Conservation (phyloP, 2,329 filamentous ascomycete species). For the Keithomyces neogunnii region DNA sequence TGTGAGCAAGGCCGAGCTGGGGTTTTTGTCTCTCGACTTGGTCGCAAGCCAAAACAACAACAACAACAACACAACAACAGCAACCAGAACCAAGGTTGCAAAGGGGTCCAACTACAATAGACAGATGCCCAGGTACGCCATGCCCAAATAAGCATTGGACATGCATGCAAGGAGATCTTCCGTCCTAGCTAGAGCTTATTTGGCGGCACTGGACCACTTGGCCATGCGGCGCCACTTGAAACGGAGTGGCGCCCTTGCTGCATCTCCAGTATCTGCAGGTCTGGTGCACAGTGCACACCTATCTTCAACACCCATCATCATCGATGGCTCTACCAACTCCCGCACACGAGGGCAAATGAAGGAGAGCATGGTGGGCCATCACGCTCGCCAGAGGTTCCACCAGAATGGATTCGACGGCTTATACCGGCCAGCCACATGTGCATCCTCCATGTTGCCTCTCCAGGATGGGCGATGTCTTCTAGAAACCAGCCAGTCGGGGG, state of each 20-base stretch:
- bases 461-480: not conserved
- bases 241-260: constrained; percentile 17
- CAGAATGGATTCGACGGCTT: too few relatives aligned
- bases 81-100: too few relatives aligned
- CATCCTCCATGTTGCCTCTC: not conserved
- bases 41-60: too few relatives aligned
- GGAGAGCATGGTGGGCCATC: not conserved
- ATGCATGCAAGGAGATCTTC: not conserved
- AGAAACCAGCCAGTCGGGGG: not conserved
- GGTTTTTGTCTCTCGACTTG: too few relatives aligned
- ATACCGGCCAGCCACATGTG: not conserved
- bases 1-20: too few relatives aligned
- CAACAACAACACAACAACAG: too few relatives aligned
- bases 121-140: too few relatives aligned
- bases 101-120: too few relatives aligned
- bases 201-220: constrained; percentile 9
- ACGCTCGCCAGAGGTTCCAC: not conserved
- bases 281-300: constrained; percentile 1
- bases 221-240: constrained; percentile 10
- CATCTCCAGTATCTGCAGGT: constrained; percentile 4
- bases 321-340: too few relatives aligned
- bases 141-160: too few relatives aligned
- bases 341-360: not conserved
- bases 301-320: not conserved
- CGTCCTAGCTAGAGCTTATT: not conserved